These are phyloP conservation scores for Aspergillus conjunctus DNA, from an alignment of 495 filamentous ascomycete genomes.

Conservation along the genomic window DNA sequence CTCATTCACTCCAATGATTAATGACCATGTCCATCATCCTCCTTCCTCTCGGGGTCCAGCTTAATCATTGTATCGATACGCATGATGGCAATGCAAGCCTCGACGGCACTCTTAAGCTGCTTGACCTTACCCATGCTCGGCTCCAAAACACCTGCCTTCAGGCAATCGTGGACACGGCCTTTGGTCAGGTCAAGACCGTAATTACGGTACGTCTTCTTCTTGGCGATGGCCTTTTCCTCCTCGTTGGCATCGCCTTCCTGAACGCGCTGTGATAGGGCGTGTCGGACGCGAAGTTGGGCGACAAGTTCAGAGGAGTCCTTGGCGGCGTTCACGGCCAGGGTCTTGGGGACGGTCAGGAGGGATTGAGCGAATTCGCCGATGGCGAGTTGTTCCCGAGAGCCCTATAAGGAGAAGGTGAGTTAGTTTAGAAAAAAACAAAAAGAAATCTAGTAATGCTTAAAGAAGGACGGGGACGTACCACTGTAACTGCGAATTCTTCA, in stretches of 20 bases:
- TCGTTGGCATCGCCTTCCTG: conserved; percentile 78
- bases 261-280: conserved; percentile 90
- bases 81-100: conserved; percentile 99
- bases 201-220: conserved; percentile 97
- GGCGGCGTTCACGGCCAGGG: conserved; percentile 93
- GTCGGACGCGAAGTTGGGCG: conserved; percentile 90
- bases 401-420: conserved; percentile 44
- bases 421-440: conserved; percentile 14
- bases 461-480: conserved; percentile 52
- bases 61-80: conserved; percentile 99
- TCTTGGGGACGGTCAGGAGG: conserved; percentile 94
- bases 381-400: conserved; percentile 94
- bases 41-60: conserved; percentile 85
- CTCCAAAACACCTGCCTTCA: conserved; percentile 95
- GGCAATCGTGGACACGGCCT: conserved; percentile 87
- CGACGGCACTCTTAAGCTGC: conserved; percentile 97
- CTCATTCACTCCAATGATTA: conserved; percentile 25
- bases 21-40: conserved; percentile 63
- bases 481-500: conserved; percentile 98
- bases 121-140: conserved; percentile 98
- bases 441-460: not conserved
- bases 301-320: conserved; percentile 95
- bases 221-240: conserved; percentile 83
- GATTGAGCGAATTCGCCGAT: conserved; percentile 97
- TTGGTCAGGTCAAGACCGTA: conserved; percentile 90